Evolutionary conservation across 1,284 basidiomycete genomes (phyloP), one percentile per base, ranked within the genome.

Genomic region (Ceratobasidium theobromae): DNA sequence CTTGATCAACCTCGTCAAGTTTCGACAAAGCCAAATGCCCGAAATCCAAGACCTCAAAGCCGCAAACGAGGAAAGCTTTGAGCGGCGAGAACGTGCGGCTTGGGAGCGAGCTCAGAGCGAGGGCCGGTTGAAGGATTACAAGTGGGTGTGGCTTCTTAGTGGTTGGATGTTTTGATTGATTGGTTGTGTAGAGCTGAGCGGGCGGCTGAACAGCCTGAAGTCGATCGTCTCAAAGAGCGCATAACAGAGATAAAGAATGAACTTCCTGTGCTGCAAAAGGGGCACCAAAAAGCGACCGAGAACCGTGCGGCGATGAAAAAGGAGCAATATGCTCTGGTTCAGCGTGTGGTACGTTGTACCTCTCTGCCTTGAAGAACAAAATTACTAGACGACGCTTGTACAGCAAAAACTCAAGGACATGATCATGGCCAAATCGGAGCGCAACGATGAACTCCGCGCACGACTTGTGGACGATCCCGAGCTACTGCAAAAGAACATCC

Each of bases 1-100:
- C 45, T 23, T 60, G 21, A 60, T 60, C 45, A 60, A 60, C 32
- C 57, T 60, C 46, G 57, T 60, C 57, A 60, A 60, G 57, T 60
- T 60, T 49, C 32, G 57, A 23, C 57, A 60, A 32, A 49, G 45
- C 41, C 57, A 60, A 18, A 60, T 60, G 57, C 57, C 57, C 1
- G 57, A 60, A 21, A 45, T 60, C 21, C 43, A 38, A 21, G 57
- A 60, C 11, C 46, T 60, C 16, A 48, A 60, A n/a, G 30, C 45
- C 14, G 32, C 57, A 1, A 60, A 49, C 46, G 43, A 60, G 30
- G 45, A 60, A 45, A 60, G 57, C 33, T 60, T 60, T 49, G 57
- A 60, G 23, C 14, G 57, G 12, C 23, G 57, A 21, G 57, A 60
- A 3, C 43, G 45, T 28, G 57, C 57, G 6, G 46, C 43, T 4